Conservation (phyloP, 768 basidiomycete genomes). For the Pholiota microspora region DNA sequence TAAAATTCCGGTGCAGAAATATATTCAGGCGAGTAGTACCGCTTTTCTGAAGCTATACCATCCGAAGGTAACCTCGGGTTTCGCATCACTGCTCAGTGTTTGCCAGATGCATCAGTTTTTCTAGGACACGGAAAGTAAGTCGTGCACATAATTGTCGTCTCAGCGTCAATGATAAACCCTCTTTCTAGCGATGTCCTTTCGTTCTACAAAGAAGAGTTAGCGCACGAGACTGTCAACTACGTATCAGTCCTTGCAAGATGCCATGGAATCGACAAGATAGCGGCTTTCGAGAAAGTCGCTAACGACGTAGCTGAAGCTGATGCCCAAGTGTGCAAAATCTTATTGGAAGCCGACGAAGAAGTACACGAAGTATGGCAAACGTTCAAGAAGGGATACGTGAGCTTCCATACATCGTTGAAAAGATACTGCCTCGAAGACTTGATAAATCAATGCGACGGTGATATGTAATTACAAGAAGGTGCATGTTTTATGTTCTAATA, state of each 20-base stretch:
- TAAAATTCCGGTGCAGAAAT: constrained; percentile 28
- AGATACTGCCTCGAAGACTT: constrained; percentile 25
- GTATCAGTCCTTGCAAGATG: constrained; percentile 29
- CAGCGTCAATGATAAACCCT: background rate
- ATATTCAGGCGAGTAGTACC: constrained; percentile 16
- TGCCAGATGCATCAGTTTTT: constrained; percentile 2
- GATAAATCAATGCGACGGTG: background rate
- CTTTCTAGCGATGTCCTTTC: constrained; percentile 35
- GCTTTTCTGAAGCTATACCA: background rate
- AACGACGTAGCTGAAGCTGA: constrained; percentile 19
- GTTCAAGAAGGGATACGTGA: constrained; percentile 24
- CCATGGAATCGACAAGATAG: constrained; percentile 22
- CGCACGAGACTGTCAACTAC: constrained; percentile 31
- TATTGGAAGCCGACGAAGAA: constrained; percentile 12
- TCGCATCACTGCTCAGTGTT: background rate
- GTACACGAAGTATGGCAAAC: constrained; percentile 17
- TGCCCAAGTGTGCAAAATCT: constrained; percentile 18
- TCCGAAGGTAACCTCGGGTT: background rate
- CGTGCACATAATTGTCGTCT: too few species aligned
- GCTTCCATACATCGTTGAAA: constrained; percentile 23
- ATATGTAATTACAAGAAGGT: too few species aligned
- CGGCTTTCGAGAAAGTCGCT: constrained; percentile 22
- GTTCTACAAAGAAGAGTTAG: constrained; percentile 40
- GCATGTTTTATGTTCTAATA: too few species aligned
- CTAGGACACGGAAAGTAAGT: constrained; percentile 2